Base-by-base conservation (phyloP, 768 basidiomycete genomes). In the Suillus variegatus region DNA sequence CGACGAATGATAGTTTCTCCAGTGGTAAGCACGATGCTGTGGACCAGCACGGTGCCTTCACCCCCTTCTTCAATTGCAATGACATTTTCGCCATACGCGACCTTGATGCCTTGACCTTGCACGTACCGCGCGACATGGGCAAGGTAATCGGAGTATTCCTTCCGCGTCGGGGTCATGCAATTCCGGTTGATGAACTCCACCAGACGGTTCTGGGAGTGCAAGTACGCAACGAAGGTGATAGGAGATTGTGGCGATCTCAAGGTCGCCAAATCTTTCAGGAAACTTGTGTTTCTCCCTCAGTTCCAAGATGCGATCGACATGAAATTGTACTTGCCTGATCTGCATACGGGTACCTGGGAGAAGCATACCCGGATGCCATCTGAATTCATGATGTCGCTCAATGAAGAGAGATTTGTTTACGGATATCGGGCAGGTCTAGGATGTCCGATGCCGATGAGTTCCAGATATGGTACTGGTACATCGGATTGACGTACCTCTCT, bases 291-390 rank as follows among this genome's bases (percentile, higher is more conserved):
- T 46, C 25, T 40, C 12, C 47, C 40, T 74, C 56, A 66, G 68
- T 56, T 63, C 20, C 38, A 58, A 62, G 35, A 16, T 56, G 6
- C 22, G n/a, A 22, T 35, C 28, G 46, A 54, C 28, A 22, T 32
- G 25, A 20, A 62, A 54, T 35, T 38, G 35, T 12, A 65, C 68
- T 41, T 64, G 79, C 83, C 82, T 84, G 51, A 86, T 85, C 70
- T 86, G 85, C 85, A 85, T 86, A 41, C 76, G 77, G 36, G 81
- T 79, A 35, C 81, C 83, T 44, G 83, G 82, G 8, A 86, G 73
- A 55, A 85, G 78, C 84, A 86, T 85, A 14, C 82, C 84, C 28
- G 84, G 84, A 70, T 86, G 85, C 85, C 85, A 86, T 62, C 75
- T 76, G 70, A 86, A 86, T 62, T 75, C 69, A 1, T 74, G 68